A percentile compares a stretch with the other conserved stretches of the same genome.
phyloP scores from a whole-genome alignment of 805 yeast genomes.

The Kluyveromyces siamensis region DNA sequence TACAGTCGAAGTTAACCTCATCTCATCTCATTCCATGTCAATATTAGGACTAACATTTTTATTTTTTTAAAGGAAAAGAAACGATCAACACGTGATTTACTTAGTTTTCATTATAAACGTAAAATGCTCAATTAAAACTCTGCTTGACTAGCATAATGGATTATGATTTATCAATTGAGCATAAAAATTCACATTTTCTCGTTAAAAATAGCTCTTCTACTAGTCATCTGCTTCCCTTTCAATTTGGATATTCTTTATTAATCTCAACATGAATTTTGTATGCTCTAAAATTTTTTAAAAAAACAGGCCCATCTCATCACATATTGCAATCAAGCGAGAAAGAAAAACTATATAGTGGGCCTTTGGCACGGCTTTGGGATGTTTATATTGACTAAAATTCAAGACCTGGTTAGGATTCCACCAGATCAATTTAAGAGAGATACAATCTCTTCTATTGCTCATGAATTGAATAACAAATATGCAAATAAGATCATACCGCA shows the following conservation, averaged over 20 bases:
- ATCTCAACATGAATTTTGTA: neutral
- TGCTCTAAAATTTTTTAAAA: neutral
- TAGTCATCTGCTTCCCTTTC: neutral
- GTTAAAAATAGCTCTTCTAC: too few species aligned
- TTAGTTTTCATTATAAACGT: too few species aligned
- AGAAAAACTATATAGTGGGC: neutral
- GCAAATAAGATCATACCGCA: conserved; percentile 79
- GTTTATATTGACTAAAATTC: conserved; percentile 76
- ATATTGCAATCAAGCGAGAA: neutral
- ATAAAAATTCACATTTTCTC: too few species aligned
- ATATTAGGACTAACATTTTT: neutral
- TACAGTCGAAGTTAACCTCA: conserved; percentile 6
- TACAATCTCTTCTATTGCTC: conserved; percentile 60
- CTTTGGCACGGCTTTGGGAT: conserved; percentile 28
- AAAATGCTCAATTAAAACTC: too few species aligned
- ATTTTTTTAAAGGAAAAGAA: neutral
- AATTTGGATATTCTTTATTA: neutral
- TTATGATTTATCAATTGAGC: too few species aligned
- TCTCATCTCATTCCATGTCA: conserved; percentile 14
- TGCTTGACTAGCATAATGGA: too few species aligned
- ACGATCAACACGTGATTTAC: conserved; percentile 2
- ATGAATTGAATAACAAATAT: conserved; percentile 76
- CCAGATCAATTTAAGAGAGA: conserved; percentile 76
- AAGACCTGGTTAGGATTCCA: conserved; percentile 81
- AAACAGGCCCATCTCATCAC: neutral